Conservation (phyloP, 371 early-diverging fungal species). For the Nosema muscidifuracis region DNA sequence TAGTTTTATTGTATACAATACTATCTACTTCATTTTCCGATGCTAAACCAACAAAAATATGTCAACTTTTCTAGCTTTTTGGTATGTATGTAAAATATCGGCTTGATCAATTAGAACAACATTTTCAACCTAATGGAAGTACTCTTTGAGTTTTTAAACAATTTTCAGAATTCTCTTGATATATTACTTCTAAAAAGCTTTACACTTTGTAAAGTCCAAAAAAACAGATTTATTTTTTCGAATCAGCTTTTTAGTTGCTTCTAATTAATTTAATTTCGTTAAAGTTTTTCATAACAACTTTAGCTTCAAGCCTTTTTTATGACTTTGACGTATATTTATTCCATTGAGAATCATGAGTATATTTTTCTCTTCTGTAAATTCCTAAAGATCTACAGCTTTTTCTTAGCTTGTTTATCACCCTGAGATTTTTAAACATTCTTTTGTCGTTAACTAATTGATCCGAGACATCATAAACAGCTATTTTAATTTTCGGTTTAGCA, state of each 20-base stretch:
- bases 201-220: not conserved
- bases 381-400: not conserved
- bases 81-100: not conserved
- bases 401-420: not conserved
- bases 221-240: not conserved
- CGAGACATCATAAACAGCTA: not conserved
- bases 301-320: not conserved
- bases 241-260: not conserved
- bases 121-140: not conserved
- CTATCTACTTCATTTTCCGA: not conserved
- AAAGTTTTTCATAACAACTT: not conserved
- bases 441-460: slow-evolving; percentile 1
- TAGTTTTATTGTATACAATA: not conserved
- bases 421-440: not conserved
- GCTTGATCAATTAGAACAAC: not conserved
- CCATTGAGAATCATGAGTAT: not conserved
- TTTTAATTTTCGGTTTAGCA: not conserved
- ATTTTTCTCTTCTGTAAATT: not conserved
- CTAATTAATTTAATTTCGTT: not conserved
- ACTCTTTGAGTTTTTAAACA: not conserved
- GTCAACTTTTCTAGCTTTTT: not conserved
- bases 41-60: not conserved
- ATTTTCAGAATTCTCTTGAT: not conserved
- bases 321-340: not conserved
- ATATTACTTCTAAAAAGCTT: not conserved